Conservation (phyloP, 2,329 filamentous ascomycete species). For the Pezicula rhizophila region DNA sequence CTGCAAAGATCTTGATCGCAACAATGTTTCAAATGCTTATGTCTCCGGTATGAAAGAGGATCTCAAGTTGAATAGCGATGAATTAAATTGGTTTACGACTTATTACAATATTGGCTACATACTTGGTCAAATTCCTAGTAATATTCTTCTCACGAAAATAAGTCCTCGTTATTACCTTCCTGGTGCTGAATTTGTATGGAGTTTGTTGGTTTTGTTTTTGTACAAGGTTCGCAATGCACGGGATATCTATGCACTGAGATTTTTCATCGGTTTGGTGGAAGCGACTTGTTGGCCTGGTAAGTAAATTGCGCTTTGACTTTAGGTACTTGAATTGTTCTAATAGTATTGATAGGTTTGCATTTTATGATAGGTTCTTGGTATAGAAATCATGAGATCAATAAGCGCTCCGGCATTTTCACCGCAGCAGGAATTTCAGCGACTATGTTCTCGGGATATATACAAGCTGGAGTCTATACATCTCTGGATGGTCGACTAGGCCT, state of each 20-base stretch:
- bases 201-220: neutral
- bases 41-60: slow-evolving; percentile 32
- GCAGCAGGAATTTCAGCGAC: slow-evolving; percentile 41
- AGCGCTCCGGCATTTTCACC: slow-evolving; percentile 49
- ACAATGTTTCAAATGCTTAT: slow-evolving; percentile 32
- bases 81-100: slow-evolving; percentile 33
- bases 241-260: slow-evolving; percentile 3
- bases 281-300: slow-evolving; percentile 10
- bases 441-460: slow-evolving; percentile 53
- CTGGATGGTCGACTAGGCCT: neutral
- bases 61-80: slow-evolving; percentile 30
- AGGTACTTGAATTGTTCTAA: too few relatives aligned
- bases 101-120: slow-evolving; percentile 47
- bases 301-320: too few relatives aligned
- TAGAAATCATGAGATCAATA: slow-evolving; percentile 48
- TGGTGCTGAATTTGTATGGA: slow-evolving; percentile 2
- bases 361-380: slow-evolving; percentile 54
- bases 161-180: slow-evolving; percentile 10
- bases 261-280: slow-evolving; percentile 2
- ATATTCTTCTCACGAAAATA: neutral
- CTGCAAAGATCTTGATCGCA: neutral
- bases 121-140: slow-evolving; percentile 31
- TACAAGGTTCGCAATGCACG: neutral
- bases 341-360: slow-evolving; percentile 27
- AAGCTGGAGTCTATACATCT: slow-evolving; percentile 30